These are phyloP conservation scores for Xanthoparmelia taractica DNA, from an alignment of 495 filamentous ascomycete genomes.

Conservation along the genomic window DNA sequence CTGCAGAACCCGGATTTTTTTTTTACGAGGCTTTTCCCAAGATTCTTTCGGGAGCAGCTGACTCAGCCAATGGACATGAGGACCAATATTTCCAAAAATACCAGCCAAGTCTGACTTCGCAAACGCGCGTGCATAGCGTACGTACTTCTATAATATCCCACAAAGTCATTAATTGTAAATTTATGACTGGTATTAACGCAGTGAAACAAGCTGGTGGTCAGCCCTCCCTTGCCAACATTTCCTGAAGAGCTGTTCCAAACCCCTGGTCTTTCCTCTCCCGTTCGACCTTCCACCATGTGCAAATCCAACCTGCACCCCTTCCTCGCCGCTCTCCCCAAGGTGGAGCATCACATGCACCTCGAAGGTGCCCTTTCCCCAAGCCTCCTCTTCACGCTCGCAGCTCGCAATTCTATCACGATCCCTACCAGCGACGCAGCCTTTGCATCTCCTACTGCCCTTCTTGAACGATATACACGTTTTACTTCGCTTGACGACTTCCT, in stretches of 20 bases:
- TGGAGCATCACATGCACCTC: constrained; percentile 73
- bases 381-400: constrained; percentile 61
- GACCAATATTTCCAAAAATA: no score
- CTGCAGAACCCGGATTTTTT: no score
- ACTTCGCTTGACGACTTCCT: constrained; percentile 70
- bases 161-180: no score
- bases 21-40: no score
- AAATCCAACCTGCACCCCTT: constrained; percentile 50
- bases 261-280: neutral
- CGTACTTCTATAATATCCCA: no score
- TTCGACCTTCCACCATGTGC: constrained; percentile 40
- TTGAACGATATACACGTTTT: constrained; percentile 54
- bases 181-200: no score
- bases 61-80: no score
- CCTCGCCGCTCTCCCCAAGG: constrained; percentile 63
- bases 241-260: neutral
- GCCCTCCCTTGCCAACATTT: neutral
- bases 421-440: constrained; percentile 53
- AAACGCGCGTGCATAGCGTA: no score
- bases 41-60: no score
- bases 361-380: constrained; percentile 62
- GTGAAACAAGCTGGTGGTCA: no score
- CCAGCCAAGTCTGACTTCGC: no score
- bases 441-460: constrained; percentile 49
- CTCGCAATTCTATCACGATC: constrained; percentile 53